phyloP scores from a whole-genome alignment of 2,329 filamentous ascomycete genomes.

The Cercospora janseana region DNA sequence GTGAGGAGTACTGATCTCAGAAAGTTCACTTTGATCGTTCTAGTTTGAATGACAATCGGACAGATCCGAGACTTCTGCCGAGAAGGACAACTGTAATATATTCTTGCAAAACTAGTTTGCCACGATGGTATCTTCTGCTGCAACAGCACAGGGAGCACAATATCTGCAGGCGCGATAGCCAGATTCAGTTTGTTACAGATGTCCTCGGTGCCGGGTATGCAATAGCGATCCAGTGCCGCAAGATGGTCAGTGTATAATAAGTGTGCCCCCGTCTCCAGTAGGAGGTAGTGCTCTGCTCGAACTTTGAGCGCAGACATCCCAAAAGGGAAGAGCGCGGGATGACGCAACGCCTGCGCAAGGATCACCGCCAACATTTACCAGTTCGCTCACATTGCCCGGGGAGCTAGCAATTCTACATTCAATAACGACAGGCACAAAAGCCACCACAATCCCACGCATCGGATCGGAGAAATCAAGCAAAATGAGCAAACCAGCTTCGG shows the following conservation, averaged over 20 bases:
- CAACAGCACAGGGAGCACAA: not conserved
- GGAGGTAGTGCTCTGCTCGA: too few relatives aligned
- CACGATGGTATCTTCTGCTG: constrained; percentile 16
- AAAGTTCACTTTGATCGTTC: constrained; percentile 18
- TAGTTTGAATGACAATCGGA: not conserved
- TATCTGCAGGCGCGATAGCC: constrained; percentile 3
- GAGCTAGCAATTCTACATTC: constrained; percentile 1
- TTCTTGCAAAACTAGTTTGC: constrained; percentile 11
- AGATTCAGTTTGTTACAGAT: not conserved
- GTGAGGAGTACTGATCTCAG: constrained; percentile 32
- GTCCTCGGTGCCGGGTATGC: too few relatives aligned
- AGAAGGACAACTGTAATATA: not conserved
- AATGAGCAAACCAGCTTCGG: constrained; percentile 1
- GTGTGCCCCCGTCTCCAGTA: too few relatives aligned
- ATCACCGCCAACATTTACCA: too few relatives aligned
- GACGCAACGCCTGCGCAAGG: not conserved
- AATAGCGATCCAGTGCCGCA: too few relatives aligned
- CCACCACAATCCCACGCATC: not conserved
- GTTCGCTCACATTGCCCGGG: not conserved
- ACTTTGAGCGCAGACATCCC: too few relatives aligned
- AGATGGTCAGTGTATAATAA: too few relatives aligned
- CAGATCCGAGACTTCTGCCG: not conserved
- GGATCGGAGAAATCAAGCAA: not conserved
- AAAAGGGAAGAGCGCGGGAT: constrained; percentile 6
- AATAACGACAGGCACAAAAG: not conserved